A percentile compares a stretch with the other conserved stretches of the same genome.
Evolutionary conservation across 345 rosid species (phyloP).

Genomic region (Bruguiera sexangula): DNA sequence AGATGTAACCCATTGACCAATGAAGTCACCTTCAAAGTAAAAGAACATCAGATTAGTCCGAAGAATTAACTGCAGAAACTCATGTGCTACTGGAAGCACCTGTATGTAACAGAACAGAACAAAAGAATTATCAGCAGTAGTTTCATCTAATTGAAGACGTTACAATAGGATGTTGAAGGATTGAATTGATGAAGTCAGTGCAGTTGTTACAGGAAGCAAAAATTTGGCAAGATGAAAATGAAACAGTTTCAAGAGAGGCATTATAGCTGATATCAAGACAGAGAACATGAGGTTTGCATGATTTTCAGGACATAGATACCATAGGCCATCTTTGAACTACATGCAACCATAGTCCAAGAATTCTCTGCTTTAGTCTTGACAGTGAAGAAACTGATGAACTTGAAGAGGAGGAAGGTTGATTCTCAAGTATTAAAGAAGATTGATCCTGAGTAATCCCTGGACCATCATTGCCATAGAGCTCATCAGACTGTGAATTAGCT

Average conservation of each 20-base stretch:
- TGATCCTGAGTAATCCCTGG: conserved; percentile 33
- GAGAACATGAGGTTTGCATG: conserved; percentile 1
- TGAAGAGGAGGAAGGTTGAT: conserved; percentile 39
- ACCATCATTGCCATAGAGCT: conserved; percentile 26
- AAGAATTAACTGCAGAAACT: conserved; percentile 69
- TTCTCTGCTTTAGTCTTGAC: conserved; percentile 51
- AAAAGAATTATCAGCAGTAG: neutral
- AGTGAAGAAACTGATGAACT: conserved; percentile 43
- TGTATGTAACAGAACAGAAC: conserved; percentile 28
- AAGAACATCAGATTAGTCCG: conserved; percentile 93
- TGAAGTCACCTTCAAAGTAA: conserved; percentile 84
- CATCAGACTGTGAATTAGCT: conserved; percentile 54
- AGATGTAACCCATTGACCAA: conserved; percentile 11
- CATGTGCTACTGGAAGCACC: conserved; percentile 79
- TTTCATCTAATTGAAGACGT: neutral
- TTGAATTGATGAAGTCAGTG: neutral
- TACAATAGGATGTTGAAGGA: neutral
- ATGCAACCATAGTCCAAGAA: conserved; percentile 45
- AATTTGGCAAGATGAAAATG: neutral
- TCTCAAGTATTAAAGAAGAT: conserved; percentile 29
- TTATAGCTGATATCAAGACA: neutral
- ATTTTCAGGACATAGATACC: conserved; percentile 33
- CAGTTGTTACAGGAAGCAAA: neutral
- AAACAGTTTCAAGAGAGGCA: neutral
- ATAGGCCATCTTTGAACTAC: conserved; percentile 73